Percentiles rank a stretch among this genome's conserved stretches.
These are phyloP conservation scores for Neoscytalidium dimidiatum DNA, from an alignment of 2,329 filamentous ascomycete genomes.

Conservation along the genomic window DNA sequence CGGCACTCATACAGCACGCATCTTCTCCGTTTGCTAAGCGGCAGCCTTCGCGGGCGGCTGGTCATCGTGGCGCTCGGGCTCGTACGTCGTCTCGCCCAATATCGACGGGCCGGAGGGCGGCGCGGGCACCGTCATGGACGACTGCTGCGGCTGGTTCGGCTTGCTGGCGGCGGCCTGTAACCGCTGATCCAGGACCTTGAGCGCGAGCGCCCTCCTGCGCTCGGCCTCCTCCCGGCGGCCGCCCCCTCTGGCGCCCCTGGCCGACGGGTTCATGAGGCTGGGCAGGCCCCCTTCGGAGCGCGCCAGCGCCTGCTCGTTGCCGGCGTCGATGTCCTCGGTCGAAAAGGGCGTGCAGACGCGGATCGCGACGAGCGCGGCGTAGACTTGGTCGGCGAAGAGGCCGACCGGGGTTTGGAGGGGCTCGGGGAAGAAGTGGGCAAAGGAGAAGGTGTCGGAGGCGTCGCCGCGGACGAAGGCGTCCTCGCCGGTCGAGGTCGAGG, in stretches of 20 bases:
- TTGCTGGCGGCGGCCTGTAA: constrained; percentile 76
- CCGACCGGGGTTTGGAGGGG: constrained; percentile 76
- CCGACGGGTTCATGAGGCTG: constrained; percentile 57
- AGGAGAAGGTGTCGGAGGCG: constrained; percentile 93
- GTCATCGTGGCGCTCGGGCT: constrained; percentile 41
- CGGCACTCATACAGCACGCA: too few relatives aligned
- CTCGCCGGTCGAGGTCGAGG: constrained; percentile 55
- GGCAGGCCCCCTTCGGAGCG: constrained; percentile 63
- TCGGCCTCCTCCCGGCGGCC: constrained; percentile 89
- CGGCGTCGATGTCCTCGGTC: constrained; percentile 73
- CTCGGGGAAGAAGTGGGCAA: constrained; percentile 92
- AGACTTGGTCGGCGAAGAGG: constrained; percentile 72
- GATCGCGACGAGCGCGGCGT: constrained; percentile 71
- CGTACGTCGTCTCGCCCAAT: constrained; percentile 44
- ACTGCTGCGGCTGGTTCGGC: constrained; percentile 21
- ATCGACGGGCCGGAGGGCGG: constrained; percentile 40
- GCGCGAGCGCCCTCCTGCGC: constrained; percentile 79
- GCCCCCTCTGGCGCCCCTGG: constrained; percentile 44
- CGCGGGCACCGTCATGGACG: constrained; percentile 43
- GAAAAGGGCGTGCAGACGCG: constrained; percentile 85
- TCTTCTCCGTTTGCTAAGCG: neutral
- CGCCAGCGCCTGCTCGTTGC: constrained; percentile 69
- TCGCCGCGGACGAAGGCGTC: constrained; percentile 72
- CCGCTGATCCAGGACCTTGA: constrained; percentile 90
- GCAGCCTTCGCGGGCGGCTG: constrained; percentile 16